Evolutionary conservation across 2,329 filamentous ascomycete species (phyloP).

Genomic region (Teratosphaeria nubilosa): DNA sequence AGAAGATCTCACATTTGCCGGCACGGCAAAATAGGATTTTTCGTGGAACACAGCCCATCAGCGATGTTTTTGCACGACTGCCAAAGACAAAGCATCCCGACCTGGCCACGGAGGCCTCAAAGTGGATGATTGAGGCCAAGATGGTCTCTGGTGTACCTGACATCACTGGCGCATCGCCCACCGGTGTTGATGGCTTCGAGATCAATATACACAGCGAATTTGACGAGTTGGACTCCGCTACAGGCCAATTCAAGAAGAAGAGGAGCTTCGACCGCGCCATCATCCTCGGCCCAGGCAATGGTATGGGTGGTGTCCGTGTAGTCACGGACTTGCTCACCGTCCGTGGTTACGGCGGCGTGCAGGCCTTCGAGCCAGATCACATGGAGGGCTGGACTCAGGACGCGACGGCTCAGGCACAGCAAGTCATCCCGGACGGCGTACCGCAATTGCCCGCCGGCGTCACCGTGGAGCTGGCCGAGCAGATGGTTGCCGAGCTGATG

Average conservation of each 20-base stretch:
- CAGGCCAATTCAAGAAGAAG: slow-evolving; percentile 43
- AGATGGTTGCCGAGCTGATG: slow-evolving; percentile 61
- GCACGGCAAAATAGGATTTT: slow-evolving; percentile 57
- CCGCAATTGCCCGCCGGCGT: slow-evolving; percentile 19
- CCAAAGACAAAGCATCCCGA: slow-evolving; percentile 67
- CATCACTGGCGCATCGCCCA: slow-evolving; percentile 49
- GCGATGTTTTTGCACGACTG: slow-evolving; percentile 57
- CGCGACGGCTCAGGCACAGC: slow-evolving; percentile 2
- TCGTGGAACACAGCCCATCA: slow-evolving; percentile 54
- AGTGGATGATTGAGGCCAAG: slow-evolving; percentile 78
- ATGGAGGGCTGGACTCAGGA: slow-evolving; percentile 17
- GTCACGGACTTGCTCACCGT: slow-evolving; percentile 70
- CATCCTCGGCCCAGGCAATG: slow-evolving; percentile 60
- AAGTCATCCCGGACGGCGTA: slow-evolving; percentile 1
- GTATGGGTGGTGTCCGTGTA: slow-evolving; percentile 58
- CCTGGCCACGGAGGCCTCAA: slow-evolving; percentile 53
- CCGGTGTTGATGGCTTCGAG: slow-evolving; percentile 66
- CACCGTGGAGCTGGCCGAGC: slow-evolving; percentile 28
- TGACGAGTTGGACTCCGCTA: slow-evolving; percentile 56
- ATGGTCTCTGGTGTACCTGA: slow-evolving; percentile 62
- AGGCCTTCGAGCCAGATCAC: slow-evolving; percentile 40
- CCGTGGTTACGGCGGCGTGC: slow-evolving; percentile 52
- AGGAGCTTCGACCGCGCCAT: slow-evolving; percentile 78
- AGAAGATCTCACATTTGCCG: slow-evolving; percentile 52
- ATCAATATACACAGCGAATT: slow-evolving; percentile 77